Percentiles rank a stretch among this genome's conserved stretches.
Conservation (phyloP, 805 yeast genomes). For the Ogataea nonfermentans region DNA sequence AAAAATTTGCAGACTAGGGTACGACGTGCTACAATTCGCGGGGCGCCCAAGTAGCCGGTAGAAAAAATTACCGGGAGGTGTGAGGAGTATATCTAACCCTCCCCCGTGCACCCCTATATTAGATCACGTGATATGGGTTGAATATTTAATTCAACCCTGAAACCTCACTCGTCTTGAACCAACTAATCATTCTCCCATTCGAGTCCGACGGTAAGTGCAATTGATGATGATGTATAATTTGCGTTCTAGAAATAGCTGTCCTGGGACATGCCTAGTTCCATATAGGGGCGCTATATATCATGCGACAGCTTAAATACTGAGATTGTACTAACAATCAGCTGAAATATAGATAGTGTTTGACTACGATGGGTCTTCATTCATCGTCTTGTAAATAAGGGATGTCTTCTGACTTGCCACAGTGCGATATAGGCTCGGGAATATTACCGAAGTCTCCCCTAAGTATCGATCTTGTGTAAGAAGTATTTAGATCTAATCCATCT, state of each 20-base stretch:
- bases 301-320: constrained; percentile 36
- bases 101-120: background rate
- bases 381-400: too few relatives aligned
- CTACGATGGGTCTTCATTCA: background rate
- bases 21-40: constrained; percentile 6
- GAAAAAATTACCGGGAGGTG: constrained; percentile 4
- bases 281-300: constrained; percentile 26
- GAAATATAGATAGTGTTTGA: background rate
- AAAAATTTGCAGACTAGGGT: constrained; percentile 12
- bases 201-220: constrained; percentile 4
- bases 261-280: constrained; percentile 36
- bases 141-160: too few relatives aligned
- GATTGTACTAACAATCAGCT: constrained; percentile 9
- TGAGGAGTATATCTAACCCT: constrained; percentile 1
- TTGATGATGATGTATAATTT: constrained; percentile 35
- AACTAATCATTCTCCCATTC: too few relatives aligned
- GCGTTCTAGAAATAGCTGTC: constrained; percentile 35
- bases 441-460: too few relatives aligned
- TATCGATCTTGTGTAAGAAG: too few relatives aligned
- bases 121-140: constrained; percentile 3
- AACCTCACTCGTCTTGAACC: too few relatives aligned
- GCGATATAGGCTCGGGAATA: too few relatives aligned
- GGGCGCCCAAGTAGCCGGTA: too few relatives aligned
- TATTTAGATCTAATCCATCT: background rate
- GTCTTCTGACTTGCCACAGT: too few relatives aligned